Evolutionary conservation across 2,329 filamentous ascomycete genomes (phyloP).

Genomic region (Phoma sp.): DNA sequence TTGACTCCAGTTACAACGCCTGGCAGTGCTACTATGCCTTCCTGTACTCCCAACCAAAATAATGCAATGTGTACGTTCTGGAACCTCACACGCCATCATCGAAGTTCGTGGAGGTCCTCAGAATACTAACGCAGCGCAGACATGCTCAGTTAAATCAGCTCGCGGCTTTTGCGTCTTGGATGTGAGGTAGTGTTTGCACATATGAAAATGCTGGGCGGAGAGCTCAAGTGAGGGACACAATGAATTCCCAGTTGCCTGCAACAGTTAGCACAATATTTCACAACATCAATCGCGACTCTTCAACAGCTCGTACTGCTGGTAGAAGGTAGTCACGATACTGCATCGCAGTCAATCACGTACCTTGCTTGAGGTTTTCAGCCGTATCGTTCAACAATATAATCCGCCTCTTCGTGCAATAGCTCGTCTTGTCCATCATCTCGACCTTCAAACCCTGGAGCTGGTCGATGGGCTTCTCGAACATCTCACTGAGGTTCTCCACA

Average conservation of each 20-base stretch:
- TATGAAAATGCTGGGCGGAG: neutral
- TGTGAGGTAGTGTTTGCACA: neutral
- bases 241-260: conserved; percentile 44
- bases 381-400: conserved; percentile 92
- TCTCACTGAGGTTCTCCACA: conserved; percentile 94
- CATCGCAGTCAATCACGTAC: conserved; percentile 59
- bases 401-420: conserved; percentile 92
- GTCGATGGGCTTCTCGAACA: conserved; percentile 97
- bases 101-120: neutral
- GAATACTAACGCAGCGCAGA: neutral
- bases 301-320: neutral
- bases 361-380: conserved; percentile 86
- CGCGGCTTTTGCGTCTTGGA: neutral
- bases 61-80: conserved; percentile 19
- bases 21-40: conserved; percentile 19
- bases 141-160: neutral
- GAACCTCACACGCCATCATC: neutral
- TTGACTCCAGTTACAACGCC: conserved; percentile 23
- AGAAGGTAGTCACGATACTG: neutral
- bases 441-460: conserved; percentile 89
- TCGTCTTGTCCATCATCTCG: conserved; percentile 98
- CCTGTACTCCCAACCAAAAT: conserved; percentile 13
- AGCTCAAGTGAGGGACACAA: conserved; percentile 34
- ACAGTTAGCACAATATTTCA: conserved; percentile 14
- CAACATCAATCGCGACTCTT: neutral